Conservation (phyloP, 129 eudicot species). For the Mikania micrantha region DNA sequence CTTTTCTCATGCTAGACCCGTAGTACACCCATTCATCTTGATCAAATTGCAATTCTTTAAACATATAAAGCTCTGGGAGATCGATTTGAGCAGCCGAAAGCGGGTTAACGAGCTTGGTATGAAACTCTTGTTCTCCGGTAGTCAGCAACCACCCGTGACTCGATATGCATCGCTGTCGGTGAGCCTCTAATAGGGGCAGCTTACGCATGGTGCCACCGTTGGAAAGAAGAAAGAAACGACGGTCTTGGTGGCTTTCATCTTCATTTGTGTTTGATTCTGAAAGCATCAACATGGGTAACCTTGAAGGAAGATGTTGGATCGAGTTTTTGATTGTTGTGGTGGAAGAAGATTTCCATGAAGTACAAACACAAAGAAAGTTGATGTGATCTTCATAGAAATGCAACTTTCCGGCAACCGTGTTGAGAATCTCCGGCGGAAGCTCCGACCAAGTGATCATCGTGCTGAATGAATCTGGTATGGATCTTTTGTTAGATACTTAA, state of each 20-base stretch:
- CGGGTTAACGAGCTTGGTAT: constrained; percentile 13
- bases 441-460: constrained; percentile 18
- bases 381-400: not conserved
- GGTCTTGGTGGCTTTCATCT: not conserved
- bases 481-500: not conserved
- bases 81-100: constrained; percentile 10
- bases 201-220: constrained; percentile 10
- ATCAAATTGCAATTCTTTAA: constrained; percentile 6
- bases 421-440: constrained; percentile 24
- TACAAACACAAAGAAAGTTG: not conserved
- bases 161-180: constrained; percentile 16
- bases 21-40: constrained; percentile 21
- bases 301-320: constrained; percentile 14
- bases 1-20: constrained; percentile 6
- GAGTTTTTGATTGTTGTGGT: constrained; percentile 2
- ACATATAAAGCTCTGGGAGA: constrained; percentile 20
- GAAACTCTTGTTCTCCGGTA: constrained; percentile 18
- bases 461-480: not conserved
- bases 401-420: constrained; percentile 7
- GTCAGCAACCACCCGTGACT: constrained; percentile 20
- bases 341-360: not conserved
- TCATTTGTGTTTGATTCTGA: constrained; percentile 5
- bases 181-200: constrained; percentile 14
- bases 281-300: constrained; percentile 20
- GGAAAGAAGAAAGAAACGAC: constrained; percentile 11